A percentile compares a stretch with the other conserved stretches of the same genome.
Evolutionary conservation across 2,329 filamentous ascomycete genomes (phyloP).

Genomic region (Claviceps quebecensis): DNA sequence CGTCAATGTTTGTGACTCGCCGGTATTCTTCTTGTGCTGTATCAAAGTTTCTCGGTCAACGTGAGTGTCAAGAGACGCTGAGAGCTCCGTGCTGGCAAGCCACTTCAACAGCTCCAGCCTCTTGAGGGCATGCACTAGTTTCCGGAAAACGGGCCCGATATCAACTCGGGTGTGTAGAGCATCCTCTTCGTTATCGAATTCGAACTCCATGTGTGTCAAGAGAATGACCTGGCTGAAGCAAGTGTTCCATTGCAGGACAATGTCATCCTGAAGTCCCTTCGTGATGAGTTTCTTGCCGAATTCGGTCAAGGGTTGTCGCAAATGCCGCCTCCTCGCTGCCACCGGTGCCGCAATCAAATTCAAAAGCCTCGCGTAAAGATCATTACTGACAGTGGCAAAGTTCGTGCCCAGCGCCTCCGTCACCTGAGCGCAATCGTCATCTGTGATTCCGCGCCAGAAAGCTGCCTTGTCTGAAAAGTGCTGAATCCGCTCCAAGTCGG

Average conservation of each 20-base stretch:
- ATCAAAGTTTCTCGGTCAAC: conserved; percentile 19
- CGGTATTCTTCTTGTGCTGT: conserved; percentile 26
- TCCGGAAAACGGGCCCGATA: conserved; percentile 55
- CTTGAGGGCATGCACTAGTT: conserved; percentile 55
- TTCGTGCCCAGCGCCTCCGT: conserved; percentile 52
- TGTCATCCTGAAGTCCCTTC: conserved; percentile 63
- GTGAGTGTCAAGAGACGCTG: conserved; percentile 29
- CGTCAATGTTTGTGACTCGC: conserved; percentile 37
- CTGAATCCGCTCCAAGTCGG: conserved; percentile 61
- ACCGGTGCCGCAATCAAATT: conserved; percentile 31
- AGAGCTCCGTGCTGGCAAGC: conserved; percentile 47
- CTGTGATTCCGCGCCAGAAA: conserved; percentile 65
- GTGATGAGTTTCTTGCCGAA: conserved; percentile 67
- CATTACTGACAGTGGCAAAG: conserved; percentile 42
- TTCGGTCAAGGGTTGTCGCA: conserved; percentile 46
- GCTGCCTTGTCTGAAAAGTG: conserved; percentile 65
- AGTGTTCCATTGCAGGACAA: conserved; percentile 57
- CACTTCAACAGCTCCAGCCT: conserved; percentile 61
- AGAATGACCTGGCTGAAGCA: conserved; percentile 74
- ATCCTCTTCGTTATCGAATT: conserved; percentile 60
- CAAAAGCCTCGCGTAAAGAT: conserved; percentile 38
- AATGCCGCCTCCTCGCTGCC: conserved; percentile 30
- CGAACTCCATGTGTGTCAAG: conserved; percentile 73
- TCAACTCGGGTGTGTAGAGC: conserved; percentile 45
- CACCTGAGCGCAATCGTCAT: conserved; percentile 66